These are phyloP conservation scores for Aspergillus baeticus DNA, from an alignment of 495 filamentous ascomycete species.

Conservation along the genomic window DNA sequence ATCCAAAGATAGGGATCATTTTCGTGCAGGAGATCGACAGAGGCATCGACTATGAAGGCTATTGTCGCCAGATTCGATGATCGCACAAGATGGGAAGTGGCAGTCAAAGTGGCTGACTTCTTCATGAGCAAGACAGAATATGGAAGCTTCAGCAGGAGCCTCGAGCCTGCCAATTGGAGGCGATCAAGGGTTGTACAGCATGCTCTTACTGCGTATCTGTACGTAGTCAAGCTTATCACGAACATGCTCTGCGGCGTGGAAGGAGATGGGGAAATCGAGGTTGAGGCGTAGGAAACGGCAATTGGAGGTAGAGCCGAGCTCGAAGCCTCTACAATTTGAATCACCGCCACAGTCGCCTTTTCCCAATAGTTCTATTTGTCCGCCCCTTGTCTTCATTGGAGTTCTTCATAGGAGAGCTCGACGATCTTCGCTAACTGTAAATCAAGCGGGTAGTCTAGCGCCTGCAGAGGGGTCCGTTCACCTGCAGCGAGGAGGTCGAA, in stretches of 20 bases:
- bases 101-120: not conserved
- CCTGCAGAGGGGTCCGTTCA: constrained; percentile 21
- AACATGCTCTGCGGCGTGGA: not conserved
- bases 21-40: constrained; percentile 1
- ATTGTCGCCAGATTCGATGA: not conserved
- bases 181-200: constrained; percentile 16
- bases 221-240: constrained; percentile 14
- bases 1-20: not conserved
- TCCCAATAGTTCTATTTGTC: not conserved
- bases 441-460: constrained; percentile 7
- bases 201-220: constrained; percentile 7
- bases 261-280: not conserved
- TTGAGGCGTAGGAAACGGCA: not conserved
- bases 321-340: not conserved
- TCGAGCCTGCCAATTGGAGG: not conserved
- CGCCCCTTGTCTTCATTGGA: not conserved
- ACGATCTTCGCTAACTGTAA: constrained; percentile 9
- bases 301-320: no score
- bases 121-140: not conserved
- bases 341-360: not conserved
- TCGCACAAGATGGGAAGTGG: constrained; percentile 3
- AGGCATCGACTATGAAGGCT: not conserved
- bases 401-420: constrained; percentile 1
- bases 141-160: not conserved
- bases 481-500: constrained; percentile 12